These are phyloP conservation scores for Solanum lignicaule DNA, from an alignment of 257 asterid genomes.

Conservation along the genomic window DNA sequence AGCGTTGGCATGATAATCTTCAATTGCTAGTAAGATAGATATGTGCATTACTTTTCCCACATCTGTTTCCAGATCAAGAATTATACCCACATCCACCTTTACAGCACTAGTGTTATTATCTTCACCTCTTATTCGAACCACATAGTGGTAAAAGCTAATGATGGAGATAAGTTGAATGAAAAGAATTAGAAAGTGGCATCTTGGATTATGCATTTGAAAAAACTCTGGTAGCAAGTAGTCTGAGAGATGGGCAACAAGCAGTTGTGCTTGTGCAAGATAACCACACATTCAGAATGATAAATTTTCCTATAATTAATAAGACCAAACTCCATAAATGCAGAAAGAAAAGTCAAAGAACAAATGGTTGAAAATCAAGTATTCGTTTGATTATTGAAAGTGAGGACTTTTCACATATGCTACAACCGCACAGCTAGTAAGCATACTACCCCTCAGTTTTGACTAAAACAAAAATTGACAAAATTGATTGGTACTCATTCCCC, in stretches of 20 bases:
- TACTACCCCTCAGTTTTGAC: not conserved
- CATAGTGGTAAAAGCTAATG: not conserved
- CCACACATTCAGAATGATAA: not conserved
- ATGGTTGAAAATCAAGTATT: not conserved
- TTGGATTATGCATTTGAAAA: slow-evolving; percentile 9
- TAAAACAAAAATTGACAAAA: not conserved
- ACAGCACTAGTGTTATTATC: slow-evolving; percentile 1
- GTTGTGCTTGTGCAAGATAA: not conserved
- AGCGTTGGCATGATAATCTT: slow-evolving; percentile 22
- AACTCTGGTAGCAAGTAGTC: not conserved
- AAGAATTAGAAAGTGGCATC: not conserved
- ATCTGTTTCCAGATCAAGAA: slow-evolving; percentile 20
- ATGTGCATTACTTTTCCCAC: slow-evolving; percentile 19
- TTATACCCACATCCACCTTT: slow-evolving; percentile 27
- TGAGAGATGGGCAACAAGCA: not conserved
- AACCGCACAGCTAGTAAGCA: not conserved
- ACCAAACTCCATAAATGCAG: not conserved
- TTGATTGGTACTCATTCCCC: not conserved
- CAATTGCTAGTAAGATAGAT: slow-evolving; percentile 27
- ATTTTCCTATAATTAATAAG: not conserved
- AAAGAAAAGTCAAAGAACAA: not conserved
- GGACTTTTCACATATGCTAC: not conserved
- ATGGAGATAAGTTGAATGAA: not conserved
- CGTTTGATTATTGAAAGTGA: not conserved
- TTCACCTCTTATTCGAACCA: not conserved